Evolutionary conservation across 352 stramenopile species (phyloP), one percentile per base, ranked within the genome.

Genomic region (Globisporangium spiculum): DNA sequence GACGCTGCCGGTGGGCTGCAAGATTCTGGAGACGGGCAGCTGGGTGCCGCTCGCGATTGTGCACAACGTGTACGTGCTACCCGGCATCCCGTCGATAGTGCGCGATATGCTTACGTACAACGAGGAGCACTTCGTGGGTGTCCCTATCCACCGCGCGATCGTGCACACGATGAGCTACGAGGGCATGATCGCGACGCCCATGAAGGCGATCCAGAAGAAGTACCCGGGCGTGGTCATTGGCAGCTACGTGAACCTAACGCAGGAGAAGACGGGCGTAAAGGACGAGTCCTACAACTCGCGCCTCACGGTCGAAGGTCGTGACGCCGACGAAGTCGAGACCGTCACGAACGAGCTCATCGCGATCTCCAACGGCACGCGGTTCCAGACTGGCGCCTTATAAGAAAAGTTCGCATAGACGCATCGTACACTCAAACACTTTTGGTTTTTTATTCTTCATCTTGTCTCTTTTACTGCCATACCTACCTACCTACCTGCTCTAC

Each of bases 1-100:
- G 30, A 69, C 87, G 60, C 74, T 95, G 4, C 88, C 88, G 12
- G 67, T 59, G 54, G 80, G 77, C 48, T 92, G 84, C 69, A 77
- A 86, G 44, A 75, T 84, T 0, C 71, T 92, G 16, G 65, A 64
- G 16, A 91, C 83, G 0, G 75, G 75, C 24, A 81, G 77, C 46
- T 94, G 88, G 88, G 86, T 90, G 20, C 88, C 88, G 0, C 82
- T 96, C 38, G 85, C 84, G 10, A 74, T 89, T 10, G 74, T 94
- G 26, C 66, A 92, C 56, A 96, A 96, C 65, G 85, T 96, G 22
- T 94, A 94, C 70, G 81, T 96, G 44, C 74, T 96, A 4, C 88
- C 88, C 1, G 88, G 88, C 10, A 94, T 96, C 46, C 88, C 88
- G 52, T 85, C 78, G 7, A 85, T 94, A 74, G 81, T 96, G 63